phyloP scores from a whole-genome alignment of 2,329 filamentous ascomycete species.

The Colletotrichum sp. region DNA sequence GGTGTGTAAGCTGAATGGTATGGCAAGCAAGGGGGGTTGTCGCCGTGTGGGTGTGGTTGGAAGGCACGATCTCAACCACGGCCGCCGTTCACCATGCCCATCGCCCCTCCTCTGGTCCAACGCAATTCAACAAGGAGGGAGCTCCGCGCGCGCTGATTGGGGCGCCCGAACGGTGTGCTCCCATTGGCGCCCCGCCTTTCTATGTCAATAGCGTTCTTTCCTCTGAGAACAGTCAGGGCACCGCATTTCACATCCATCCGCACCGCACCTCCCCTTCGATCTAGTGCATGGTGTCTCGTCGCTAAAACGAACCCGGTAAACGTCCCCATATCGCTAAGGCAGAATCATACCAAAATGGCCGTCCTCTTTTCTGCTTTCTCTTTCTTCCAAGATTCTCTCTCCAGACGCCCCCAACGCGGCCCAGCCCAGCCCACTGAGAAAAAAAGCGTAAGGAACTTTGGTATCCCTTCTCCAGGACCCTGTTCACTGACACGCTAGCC shows the following conservation, averaged over 20 bases:
- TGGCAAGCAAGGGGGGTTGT: neutral
- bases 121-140: neutral
- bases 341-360: neutral
- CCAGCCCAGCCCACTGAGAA: neutral
- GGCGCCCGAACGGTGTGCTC: neutral
- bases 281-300: neutral
- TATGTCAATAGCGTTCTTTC: slow-evolving; percentile 5
- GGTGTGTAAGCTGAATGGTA: neutral
- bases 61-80: neutral
- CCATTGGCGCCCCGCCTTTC: neutral
- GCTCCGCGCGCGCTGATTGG: neutral
- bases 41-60: neutral
- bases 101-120: neutral
- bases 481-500: neutral
- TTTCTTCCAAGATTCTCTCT: neutral
- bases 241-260: neutral
- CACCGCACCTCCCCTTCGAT: neutral
- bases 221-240: neutral
- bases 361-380: neutral
- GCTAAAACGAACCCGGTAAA: neutral
- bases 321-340: neutral
- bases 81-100: neutral
- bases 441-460: neutral
- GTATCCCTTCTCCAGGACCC: neutral
- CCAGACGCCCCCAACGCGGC: neutral